A percentile compares a stretch with the other conserved stretches of the same genome.
phyloP scores from a whole-genome alignment of 352 stramenopile species.

The Phytophthora ohioensis region DNA sequence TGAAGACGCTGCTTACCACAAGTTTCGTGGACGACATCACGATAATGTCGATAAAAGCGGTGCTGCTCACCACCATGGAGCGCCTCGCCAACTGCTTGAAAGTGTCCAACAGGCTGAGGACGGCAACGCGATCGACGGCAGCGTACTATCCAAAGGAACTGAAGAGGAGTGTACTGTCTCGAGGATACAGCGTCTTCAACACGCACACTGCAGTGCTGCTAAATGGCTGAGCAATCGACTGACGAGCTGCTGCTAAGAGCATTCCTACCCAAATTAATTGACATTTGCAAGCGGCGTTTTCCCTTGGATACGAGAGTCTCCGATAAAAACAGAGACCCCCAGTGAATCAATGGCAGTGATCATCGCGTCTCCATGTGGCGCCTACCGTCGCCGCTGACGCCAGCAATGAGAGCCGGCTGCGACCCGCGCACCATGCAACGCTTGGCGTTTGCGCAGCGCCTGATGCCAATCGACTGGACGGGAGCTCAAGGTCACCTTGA shows the following conservation, averaged over 20 bases:
- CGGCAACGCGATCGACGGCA: constrained; percentile 15
- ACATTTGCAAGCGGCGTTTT: neutral
- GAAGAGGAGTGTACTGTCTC: constrained; percentile 14
- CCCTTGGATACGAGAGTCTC: too few species aligned
- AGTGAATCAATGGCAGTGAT: too few species aligned
- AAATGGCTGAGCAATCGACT: neutral
- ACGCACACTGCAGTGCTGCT: neutral
- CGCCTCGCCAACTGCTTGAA: neutral
- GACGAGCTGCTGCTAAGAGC: neutral
- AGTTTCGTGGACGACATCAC: constrained; percentile 10
- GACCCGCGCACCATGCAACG: constrained; percentile 20
- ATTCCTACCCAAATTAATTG: neutral
- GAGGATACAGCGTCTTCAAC: constrained; percentile 2
- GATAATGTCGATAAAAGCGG: constrained; percentile 11
- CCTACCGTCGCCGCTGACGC: neutral
- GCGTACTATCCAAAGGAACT: constrained; percentile 20
- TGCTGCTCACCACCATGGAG: constrained; percentile 11
- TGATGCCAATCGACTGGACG: constrained; percentile 12
- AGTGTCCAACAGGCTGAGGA: constrained; percentile 9
- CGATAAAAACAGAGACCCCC: too few species aligned
- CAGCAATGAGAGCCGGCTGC: constrained; percentile 10
- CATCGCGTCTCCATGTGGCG: too few species aligned
- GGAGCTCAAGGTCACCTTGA: neutral
- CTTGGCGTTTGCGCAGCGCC: constrained; percentile 17
- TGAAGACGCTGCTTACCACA: constrained; percentile 5